phyloP scores from a whole-genome alignment of 306 rosid genomes.

The Canavalia gladiata region DNA sequence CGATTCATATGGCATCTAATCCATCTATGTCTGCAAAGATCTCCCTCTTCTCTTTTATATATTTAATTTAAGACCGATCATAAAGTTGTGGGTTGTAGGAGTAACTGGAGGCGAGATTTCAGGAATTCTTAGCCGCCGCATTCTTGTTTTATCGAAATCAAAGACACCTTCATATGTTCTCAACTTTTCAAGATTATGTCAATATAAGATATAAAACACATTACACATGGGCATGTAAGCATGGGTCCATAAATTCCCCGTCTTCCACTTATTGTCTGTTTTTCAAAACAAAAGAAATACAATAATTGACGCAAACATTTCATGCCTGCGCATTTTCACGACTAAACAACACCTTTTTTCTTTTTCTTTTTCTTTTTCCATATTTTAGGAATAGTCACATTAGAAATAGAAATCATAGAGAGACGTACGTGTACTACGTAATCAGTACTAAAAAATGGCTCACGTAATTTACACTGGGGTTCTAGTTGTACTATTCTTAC shows the following conservation, averaged over 20 bases:
- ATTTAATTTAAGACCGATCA: constrained; percentile 23
- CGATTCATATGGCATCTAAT: constrained; percentile 19
- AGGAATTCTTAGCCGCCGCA: constrained; percentile 82
- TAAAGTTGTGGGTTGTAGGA: constrained; percentile 55
- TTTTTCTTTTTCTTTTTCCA: background rate
- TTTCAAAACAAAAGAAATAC: constrained; percentile 2
- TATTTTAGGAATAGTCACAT: background rate
- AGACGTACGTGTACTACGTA: background rate
- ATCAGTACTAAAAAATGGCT: background rate
- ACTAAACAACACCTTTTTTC: background rate
- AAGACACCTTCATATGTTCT: constrained; percentile 58
- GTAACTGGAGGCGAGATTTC: constrained; percentile 90
- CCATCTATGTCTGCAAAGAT: constrained; percentile 14
- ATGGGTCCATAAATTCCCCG: constrained; percentile 46
- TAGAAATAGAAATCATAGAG: background rate
- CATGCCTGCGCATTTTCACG: constrained; percentile 35
- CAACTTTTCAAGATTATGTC: constrained; percentile 31
- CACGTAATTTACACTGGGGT: background rate
- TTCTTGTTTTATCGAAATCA: constrained; percentile 57
- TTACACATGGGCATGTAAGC: constrained; percentile 41
- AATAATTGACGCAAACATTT: constrained; percentile 37
- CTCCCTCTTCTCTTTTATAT: background rate
- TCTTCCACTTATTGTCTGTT: constrained; percentile 27
- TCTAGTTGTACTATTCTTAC: no score
- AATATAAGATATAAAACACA: constrained; percentile 32